phyloP scores from a whole-genome alignment of 163 green algal species.

The Trebouxia gelatinosa region DNA sequence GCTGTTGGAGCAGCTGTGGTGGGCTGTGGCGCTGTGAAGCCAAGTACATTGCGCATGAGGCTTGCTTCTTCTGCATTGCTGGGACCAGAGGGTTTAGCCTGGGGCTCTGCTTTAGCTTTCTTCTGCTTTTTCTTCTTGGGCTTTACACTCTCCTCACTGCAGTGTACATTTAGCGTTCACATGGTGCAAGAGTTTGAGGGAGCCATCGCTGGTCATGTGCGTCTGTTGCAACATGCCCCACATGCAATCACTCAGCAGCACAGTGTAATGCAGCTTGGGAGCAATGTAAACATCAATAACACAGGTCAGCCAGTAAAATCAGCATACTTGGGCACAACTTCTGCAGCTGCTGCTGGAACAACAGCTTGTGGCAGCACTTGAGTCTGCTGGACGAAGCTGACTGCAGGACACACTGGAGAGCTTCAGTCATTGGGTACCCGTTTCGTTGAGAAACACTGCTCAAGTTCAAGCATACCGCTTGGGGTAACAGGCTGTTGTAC shows the following conservation, averaged over 20 bases:
- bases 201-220: not conserved
- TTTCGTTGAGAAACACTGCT: too few species aligned
- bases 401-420: too few species aligned
- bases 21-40: constrained; percentile 1
- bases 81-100: constrained; percentile 43
- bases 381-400: too few species aligned
- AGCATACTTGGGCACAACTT: too few species aligned
- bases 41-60: constrained; percentile 43
- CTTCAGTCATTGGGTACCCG: too few species aligned
- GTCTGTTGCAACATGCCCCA: not conserved
- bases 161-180: not conserved
- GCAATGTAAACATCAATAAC: too few species aligned
- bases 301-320: too few species aligned
- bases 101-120: constrained; percentile 8
- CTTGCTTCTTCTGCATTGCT: constrained; percentile 54
- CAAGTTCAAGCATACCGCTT: too few species aligned
- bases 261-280: not conserved
- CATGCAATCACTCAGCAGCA: not conserved
- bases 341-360: too few species aligned
- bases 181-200: not conserved
- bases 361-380: too few species aligned
- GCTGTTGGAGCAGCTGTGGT: not conserved
- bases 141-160: too few species aligned
- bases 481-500: too few species aligned
- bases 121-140: constrained; percentile 37